phyloP scores from a whole-genome alignment of 345 rosid species.

The Eucalyptus camaldulensis region DNA sequence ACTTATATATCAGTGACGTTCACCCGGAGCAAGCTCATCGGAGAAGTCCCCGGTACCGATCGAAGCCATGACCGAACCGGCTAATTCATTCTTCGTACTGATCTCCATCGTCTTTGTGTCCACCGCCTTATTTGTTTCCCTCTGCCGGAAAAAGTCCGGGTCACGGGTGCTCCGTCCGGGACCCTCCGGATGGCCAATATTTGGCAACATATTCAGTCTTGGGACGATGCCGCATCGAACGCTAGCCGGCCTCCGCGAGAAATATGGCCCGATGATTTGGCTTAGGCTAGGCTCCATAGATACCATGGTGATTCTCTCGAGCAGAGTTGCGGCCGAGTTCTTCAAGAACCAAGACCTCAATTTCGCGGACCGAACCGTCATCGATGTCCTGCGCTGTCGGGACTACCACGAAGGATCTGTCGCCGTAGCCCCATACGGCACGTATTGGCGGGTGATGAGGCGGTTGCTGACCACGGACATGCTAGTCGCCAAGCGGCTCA shows the following conservation, averaged over 20 bases:
- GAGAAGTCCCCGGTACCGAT: not conserved
- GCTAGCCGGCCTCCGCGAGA: slow-evolving; percentile 9
- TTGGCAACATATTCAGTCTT: slow-evolving; percentile 39
- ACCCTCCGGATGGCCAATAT: slow-evolving; percentile 47
- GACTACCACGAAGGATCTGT: slow-evolving; percentile 26
- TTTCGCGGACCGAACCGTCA: slow-evolving; percentile 28
- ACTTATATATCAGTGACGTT: not conserved
- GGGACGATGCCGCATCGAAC: slow-evolving; percentile 36
- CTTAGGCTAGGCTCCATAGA: slow-evolving; percentile 29
- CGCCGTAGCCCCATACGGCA: slow-evolving; percentile 39
- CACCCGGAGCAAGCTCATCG: not conserved
- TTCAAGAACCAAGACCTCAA: slow-evolving; percentile 48
- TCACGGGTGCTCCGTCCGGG: slow-evolving; percentile 29
- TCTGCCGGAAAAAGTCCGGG: not conserved
- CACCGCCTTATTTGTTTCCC: not conserved
- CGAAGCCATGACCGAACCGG: not conserved
- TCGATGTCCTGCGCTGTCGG: slow-evolving; percentile 16
- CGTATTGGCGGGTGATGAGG: slow-evolving; percentile 34
- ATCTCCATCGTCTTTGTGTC: not conserved
- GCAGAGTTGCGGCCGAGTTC: slow-evolving; percentile 27
- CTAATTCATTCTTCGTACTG: not conserved
- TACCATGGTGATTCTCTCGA: slow-evolving; percentile 33
- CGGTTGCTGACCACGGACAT: slow-evolving; percentile 34
- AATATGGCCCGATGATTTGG: slow-evolving; percentile 30
- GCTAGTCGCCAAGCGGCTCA: slow-evolving; percentile 21